Conservation (phyloP, 2,329 filamentous ascomycete genomes). For the Aspergillus novoparasiticus region DNA sequence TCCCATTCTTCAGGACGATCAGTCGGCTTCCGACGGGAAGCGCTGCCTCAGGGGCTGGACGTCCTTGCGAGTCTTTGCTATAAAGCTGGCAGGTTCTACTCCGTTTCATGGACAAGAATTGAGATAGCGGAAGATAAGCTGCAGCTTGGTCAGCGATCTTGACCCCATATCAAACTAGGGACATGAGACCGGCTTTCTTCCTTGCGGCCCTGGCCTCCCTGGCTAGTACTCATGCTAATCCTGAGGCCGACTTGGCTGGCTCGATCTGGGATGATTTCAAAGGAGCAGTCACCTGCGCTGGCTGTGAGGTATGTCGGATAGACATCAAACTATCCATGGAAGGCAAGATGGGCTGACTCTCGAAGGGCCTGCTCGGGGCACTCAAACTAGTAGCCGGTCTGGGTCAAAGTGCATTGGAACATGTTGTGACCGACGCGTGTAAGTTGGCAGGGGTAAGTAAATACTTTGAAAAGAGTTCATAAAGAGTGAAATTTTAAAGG, state of each 20-base stretch:
- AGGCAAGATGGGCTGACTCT: neutral
- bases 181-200: conserved; percentile 18
- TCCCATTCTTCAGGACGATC: neutral
- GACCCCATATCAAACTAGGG: neutral
- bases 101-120: neutral
- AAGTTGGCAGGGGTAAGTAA: conserved; percentile 36
- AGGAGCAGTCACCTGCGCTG: conserved; percentile 33
- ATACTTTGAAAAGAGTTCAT: neutral
- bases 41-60: neutral
- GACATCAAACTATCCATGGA: neutral
- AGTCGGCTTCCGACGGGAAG: conserved; percentile 1
- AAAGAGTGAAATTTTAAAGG: neutral
- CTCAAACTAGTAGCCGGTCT: conserved; percentile 50
- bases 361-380: conserved; percentile 38
- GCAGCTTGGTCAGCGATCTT: neutral
- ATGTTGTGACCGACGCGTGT: conserved; percentile 41
- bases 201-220: conserved; percentile 14
- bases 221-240: conserved; percentile 12
- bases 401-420: conserved; percentile 48
- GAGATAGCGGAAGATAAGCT: neutral
- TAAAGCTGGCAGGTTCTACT: neutral
- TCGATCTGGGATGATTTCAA: conserved; percentile 35
- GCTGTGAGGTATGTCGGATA: conserved; percentile 26
- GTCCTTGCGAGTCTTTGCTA: neutral
- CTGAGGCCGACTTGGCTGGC: conserved; percentile 6